Evolutionary conservation across 2,329 filamentous ascomycete genomes (phyloP), one percentile per base, ranked within the genome.

Genomic region (Fusarium redolens): DNA sequence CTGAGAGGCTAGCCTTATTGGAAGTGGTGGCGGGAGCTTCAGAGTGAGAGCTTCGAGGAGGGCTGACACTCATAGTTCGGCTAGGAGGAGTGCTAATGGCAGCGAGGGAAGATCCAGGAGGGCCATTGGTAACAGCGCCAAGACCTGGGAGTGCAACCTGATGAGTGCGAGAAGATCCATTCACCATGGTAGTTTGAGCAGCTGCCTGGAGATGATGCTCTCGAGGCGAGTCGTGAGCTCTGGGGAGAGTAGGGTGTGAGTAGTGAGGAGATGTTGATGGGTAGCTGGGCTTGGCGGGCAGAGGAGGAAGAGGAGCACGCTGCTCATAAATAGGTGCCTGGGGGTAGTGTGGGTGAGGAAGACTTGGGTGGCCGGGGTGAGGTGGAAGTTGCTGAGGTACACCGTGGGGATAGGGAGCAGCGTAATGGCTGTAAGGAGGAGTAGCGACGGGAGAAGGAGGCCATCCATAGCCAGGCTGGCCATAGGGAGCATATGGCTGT

Each of bases 371-470:
- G 2, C 79, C 67, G 8, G 70, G 52, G 17, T 79, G 79, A 10
- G 78, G 79, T 51, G 80, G 77, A 11, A 64, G 50, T 38, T 74
- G 79, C 44, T 77, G 75, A 28, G 80, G 80, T 9, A 66, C 63
- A 72, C 68, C 68, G 15, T 75, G 75, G 45, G 81, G 79, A 67
- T 84, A 85, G 7, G 81, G 78, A 30, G 81, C 80, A 10, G 80
- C 79, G 72, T 86, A 85, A 70, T 88, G 86, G 72, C 79, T 81
- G 71, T 86, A 89, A 0, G 87, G 87, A 51, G 88, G 87, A 28
- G 87, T 89, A 10, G 85, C 84, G 10, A 86, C 83, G 10, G 87
- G 88, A 28, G 87, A 89, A n/a, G 84, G 87, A 45, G 86, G 88
- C 88, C 87, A 90, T 20, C 79, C 82, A 75, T 88, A 88, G 41